Percentiles rank a stretch among this genome's conserved stretches.
These are phyloP conservation scores for Lentinula novae-zelandiae DNA, from an alignment of 1,284 basidiomycete genomes.

Conservation along the genomic window DNA sequence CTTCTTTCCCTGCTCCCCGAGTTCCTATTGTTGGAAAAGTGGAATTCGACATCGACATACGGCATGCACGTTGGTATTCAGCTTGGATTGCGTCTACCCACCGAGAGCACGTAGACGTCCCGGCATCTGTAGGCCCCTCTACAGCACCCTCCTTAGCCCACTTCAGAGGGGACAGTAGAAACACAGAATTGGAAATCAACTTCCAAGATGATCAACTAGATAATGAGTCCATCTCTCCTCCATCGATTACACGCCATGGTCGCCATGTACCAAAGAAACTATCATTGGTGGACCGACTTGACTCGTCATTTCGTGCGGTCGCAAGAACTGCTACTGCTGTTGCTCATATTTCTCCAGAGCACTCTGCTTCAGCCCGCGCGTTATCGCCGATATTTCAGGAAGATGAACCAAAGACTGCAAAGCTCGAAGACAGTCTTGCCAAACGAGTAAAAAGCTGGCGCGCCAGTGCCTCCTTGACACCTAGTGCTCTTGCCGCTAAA, in stretches of 20 bases:
- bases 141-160: slow-evolving; percentile 41
- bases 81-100: slow-evolving; percentile 56
- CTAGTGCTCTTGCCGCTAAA: slow-evolving; percentile 46
- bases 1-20: slow-evolving; percentile 33
- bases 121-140: slow-evolving; percentile 37
- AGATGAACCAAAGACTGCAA: slow-evolving; percentile 49
- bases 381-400: slow-evolving; percentile 63
- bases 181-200: slow-evolving; percentile 41
- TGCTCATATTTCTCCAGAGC: slow-evolving; percentile 21
- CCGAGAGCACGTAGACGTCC: slow-evolving; percentile 41
- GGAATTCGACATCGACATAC: slow-evolving; percentile 75
- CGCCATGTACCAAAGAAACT: slow-evolving; percentile 62
- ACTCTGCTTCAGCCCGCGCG: slow-evolving; percentile 25
- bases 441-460: slow-evolving; percentile 63
- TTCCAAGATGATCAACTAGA: slow-evolving; percentile 31
- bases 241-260: slow-evolving; percentile 12
- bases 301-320: slow-evolving; percentile 37
- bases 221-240: slow-evolving; percentile 24
- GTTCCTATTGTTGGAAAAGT: slow-evolving; percentile 66
- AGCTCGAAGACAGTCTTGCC: slow-evolving; percentile 41
- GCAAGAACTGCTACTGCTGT: slow-evolving; percentile 24
- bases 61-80: slow-evolving; percentile 69
- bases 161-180: slow-evolving; percentile 51
- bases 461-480: slow-evolving; percentile 45
- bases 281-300: slow-evolving; percentile 63